A percentile compares a stretch with the other conserved stretches of the same genome.
Conservation (phyloP, 1,284 basidiomycete genomes). For the Spongispora temasekensis region DNA sequence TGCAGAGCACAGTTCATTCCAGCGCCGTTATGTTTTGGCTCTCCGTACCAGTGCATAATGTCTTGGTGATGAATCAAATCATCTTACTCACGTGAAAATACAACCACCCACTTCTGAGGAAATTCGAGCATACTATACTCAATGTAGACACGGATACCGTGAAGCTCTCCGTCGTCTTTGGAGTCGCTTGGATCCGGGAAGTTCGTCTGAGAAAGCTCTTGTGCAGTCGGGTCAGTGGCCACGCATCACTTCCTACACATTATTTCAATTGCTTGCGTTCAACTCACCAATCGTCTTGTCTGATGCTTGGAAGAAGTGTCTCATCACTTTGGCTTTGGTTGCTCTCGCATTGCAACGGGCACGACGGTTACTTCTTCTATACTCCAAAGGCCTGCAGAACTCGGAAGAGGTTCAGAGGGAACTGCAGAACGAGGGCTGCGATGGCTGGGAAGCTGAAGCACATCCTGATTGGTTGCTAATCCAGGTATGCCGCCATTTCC, state of each 20-base stretch:
- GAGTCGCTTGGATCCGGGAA: constrained; percentile 11
- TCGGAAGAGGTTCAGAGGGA: constrained; percentile 39
- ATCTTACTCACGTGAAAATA: background rate
- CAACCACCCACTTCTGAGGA: constrained; percentile 3
- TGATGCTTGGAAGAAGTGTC: background rate
- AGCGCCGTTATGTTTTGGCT: constrained; percentile 14
- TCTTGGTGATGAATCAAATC: constrained; percentile 11
- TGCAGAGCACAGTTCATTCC: constrained; percentile 14
- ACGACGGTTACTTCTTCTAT: constrained; percentile 13
- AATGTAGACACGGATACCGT: constrained; percentile 3
- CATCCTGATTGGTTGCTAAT: constrained; percentile 49
- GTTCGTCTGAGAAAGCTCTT: constrained; percentile 15
- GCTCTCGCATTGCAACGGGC: constrained; percentile 37
- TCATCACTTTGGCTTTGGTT: background rate
- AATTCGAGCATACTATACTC: constrained; percentile 8
- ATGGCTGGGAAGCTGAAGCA: constrained; percentile 5
- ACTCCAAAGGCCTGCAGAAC: constrained; percentile 1
- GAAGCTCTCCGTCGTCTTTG: constrained; percentile 11
- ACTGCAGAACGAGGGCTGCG: constrained; percentile 27
- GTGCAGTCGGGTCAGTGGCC: constrained; percentile 30
- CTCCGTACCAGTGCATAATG: constrained; percentile 16
- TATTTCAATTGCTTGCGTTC: background rate
- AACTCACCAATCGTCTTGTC: background rate
- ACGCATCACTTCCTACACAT: background rate
- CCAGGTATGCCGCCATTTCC: constrained; percentile 44